phyloP scores from a whole-genome alignment of 202 grass and related monocot species.

The Zizania palustris region DNA sequence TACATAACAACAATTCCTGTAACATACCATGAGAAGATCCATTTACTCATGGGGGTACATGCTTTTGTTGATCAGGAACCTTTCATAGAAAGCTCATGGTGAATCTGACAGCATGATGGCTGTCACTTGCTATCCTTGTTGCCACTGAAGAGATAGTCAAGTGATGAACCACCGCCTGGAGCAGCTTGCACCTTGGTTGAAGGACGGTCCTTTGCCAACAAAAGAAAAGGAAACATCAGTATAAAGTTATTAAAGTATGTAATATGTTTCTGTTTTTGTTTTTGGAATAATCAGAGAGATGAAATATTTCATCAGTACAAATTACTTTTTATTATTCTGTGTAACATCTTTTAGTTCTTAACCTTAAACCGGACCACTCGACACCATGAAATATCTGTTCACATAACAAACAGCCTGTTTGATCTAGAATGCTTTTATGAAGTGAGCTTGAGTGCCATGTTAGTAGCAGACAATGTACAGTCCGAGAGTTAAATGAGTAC shows the following conservation, averaged over 20 bases:
- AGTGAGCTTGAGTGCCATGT: background rate
- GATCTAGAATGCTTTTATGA: background rate
- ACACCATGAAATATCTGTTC: background rate
- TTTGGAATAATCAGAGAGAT: too few relatives aligned
- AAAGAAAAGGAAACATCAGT: background rate
- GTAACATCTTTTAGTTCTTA: background rate
- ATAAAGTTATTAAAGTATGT: background rate
- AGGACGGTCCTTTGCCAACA: conserved; percentile 46
- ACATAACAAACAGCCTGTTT: background rate
- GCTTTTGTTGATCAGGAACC: conserved; percentile 28
- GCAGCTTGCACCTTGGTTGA: conserved; percentile 68
- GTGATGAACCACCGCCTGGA: conserved; percentile 59
- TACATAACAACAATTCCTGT: conserved; percentile 26
- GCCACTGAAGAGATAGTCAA: conserved; percentile 62
- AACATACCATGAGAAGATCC: conserved; percentile 22
- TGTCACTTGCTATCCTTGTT: conserved; percentile 49
- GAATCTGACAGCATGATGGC: background rate
- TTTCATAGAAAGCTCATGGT: conserved; percentile 34
- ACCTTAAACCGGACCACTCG: background rate
- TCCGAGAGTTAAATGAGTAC: background rate
- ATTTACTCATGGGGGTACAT: conserved; percentile 18
- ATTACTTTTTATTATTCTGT: background rate
- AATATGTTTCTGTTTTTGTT: background rate
- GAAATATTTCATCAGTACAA: too few relatives aligned
- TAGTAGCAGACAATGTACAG: background rate